Percentiles rank a stretch among this genome's conserved stretches.
These are phyloP conservation scores for Yarrowia keelungensis DNA, from an alignment of 805 yeast species.

Conservation along the genomic window DNA sequence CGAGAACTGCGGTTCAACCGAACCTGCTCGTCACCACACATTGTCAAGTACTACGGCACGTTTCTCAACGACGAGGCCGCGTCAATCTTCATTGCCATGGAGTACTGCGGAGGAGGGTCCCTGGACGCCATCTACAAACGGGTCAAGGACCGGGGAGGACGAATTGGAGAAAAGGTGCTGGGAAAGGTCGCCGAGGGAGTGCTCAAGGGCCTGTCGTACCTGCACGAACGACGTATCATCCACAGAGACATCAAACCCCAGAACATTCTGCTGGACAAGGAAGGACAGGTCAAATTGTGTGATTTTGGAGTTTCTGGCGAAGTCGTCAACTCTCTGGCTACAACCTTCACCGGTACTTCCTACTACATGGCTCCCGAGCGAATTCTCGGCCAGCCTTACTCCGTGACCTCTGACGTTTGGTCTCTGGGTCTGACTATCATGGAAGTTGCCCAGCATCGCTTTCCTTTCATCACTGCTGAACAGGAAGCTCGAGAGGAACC, in stretches of 20 bases:
- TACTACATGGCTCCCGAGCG: constrained; percentile 99
- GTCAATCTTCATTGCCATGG: constrained; percentile 94
- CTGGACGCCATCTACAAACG: constrained; percentile 88
- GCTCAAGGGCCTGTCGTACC: constrained; percentile 80
- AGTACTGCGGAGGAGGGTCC: constrained; percentile 92
- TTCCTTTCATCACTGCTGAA: constrained; percentile 65
- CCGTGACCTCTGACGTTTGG: constrained; percentile 97
- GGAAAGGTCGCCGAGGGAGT: constrained; percentile 91
- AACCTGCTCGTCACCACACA: constrained; percentile 79
- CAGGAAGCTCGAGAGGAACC: constrained; percentile 58
- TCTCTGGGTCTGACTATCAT: constrained; percentile 88
- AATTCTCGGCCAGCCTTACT: constrained; percentile 92
- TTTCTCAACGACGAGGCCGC: constrained; percentile 77
- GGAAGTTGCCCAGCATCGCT: constrained; percentile 91
- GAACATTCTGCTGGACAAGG: constrained; percentile 75
- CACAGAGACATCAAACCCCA: constrained; percentile 98
- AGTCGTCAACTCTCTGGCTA: constrained; percentile 92
- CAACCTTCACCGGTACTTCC: constrained; percentile 96
- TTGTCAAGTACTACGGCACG: constrained; percentile 93
- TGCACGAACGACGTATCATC: constrained; percentile 85
- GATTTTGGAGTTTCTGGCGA: constrained; percentile 99
- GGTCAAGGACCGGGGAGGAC: constrained; percentile 74
- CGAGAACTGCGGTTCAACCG: constrained; percentile 90
- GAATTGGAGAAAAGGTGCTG: constrained; percentile 90
- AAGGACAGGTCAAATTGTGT: constrained; percentile 89